A percentile compares a stretch with the other conserved stretches of the same genome.
These are phyloP conservation scores for Lasiosphaeriaceae sp. DNA, from an alignment of 495 filamentous ascomycete genomes.

Conservation along the genomic window DNA sequence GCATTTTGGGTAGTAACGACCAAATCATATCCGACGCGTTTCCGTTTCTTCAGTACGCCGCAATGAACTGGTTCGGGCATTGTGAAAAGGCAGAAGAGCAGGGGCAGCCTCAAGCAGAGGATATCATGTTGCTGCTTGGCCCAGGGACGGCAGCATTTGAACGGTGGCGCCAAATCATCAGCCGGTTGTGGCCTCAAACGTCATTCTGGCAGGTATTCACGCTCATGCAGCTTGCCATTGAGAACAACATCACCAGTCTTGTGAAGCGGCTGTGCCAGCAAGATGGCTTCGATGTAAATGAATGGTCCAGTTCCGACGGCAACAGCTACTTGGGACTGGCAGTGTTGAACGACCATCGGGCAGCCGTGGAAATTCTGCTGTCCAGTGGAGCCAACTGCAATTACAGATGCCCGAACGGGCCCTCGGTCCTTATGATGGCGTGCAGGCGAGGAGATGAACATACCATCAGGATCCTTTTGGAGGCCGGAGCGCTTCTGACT, in stretches of 20 bases:
- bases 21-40: background rate
- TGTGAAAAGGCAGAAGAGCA: slow-evolving; percentile 6
- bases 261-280: background rate
- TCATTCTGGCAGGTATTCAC: background rate
- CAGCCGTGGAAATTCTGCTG: slow-evolving; percentile 4
- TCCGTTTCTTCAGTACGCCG: slow-evolving; percentile 5
- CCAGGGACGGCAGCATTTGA: background rate
- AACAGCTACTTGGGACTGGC: slow-evolving; percentile 5
- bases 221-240: slow-evolving; percentile 6
- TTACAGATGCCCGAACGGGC: background rate
- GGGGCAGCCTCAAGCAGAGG: background rate
- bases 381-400: slow-evolving; percentile 4
- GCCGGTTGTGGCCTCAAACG: background rate
- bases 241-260: slow-evolving; percentile 5
- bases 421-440: background rate
- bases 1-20: background rate
- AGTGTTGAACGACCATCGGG: background rate
- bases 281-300: slow-evolving; percentile 1
- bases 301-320: slow-evolving; percentile 1
- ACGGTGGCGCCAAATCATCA: background rate
- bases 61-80: slow-evolving; percentile 8
- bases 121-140: slow-evolving; percentile 4
- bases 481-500: background rate
- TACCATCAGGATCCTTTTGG: background rate
- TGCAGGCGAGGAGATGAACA: slow-evolving; percentile 1